Evolutionary conservation across 2,329 filamentous ascomycete species (phyloP), one percentile per base, ranked within the genome.

Genomic region (Clarireedia sp.): DNA sequence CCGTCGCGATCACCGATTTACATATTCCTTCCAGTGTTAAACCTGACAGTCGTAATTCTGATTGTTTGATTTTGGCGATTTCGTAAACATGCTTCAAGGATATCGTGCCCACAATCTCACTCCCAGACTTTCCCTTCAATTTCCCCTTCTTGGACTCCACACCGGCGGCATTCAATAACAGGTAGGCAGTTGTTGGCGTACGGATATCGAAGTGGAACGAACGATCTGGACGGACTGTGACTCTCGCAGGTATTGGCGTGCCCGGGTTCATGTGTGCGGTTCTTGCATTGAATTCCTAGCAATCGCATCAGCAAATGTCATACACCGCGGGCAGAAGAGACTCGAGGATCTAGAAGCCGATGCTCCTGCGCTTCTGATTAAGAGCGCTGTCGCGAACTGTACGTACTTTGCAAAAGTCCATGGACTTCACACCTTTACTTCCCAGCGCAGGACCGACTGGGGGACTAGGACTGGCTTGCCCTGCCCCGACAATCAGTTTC

Each of bases 401-500:
- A 54, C 69, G 56, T 71, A 95, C 92, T 81, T 97, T 97, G 83
- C 94, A 97, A 72, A 97, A 99, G 74, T 99, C 94, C 86, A 99
- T 99, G 57, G 89, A 95, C 78, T 99, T 99, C 60, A 99, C 88
- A 78, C 94, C 94, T 78, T 96, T 97, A 72, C 86, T 92, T 75
- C 94, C 94, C 62, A 99, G 81, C 53, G 94, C 94, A 57, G 94
- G 94, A 78, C 94, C 94, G 67, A 99, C 91, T 4, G 94, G 94
- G 36, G 94, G 94, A 74, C 90, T 95, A 29, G 94, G 94, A 67
- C 86, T 92, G 58, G 94, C 94, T 73, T 96, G 90, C 24, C 94
- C 94, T 56, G 94, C 94, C 66, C 92, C 94, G 59, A 99, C 94
- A 64, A 99, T 95, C 72, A 99, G 82, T 77, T 97, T 99, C 71